These are phyloP conservation scores for Boletus subcaerulescens DNA, from an alignment of 768 basidiomycete species.

Conservation along the genomic window DNA sequence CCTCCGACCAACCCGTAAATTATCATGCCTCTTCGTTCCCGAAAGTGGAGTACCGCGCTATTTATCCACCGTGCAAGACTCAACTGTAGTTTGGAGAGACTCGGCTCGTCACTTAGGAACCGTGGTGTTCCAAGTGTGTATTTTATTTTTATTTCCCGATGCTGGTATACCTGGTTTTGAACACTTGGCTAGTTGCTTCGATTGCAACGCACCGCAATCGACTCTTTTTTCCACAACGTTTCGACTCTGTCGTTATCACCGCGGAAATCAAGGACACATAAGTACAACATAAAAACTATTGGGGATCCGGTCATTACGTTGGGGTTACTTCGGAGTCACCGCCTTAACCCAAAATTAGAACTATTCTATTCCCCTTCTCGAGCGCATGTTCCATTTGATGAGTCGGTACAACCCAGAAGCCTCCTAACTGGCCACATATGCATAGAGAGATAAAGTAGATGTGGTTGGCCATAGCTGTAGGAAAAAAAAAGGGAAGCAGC, in stretches of 20 bases:
- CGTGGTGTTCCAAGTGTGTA: no score
- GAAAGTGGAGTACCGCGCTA: neutral
- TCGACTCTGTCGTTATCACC: neutral
- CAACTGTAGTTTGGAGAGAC: no score
- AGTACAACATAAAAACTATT: no score
- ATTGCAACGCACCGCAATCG: no score
- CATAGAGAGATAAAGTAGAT: conserved; percentile 18
- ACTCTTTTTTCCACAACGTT: no score
- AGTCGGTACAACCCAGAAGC: conserved; percentile 11
- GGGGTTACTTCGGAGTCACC: neutral
- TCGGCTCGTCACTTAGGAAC: no score
- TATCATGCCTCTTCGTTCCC: neutral
- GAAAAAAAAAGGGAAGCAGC: neutral
- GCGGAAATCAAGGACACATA: neutral
- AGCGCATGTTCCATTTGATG: conserved; percentile 6
- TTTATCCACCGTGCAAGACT: neutral
- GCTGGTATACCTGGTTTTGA: no score
- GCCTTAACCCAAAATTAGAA: no score
- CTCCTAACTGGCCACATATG: conserved; percentile 4
- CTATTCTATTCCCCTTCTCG: neutral
- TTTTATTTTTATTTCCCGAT: no score
- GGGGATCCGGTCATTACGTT: neutral
- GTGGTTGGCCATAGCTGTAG: conserved; percentile 11
- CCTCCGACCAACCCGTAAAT: no score
- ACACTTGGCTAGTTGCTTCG: no score